Percentiles rank a stretch among this genome's conserved stretches.
Conservation (phyloP, 192 early-diverging fungal genomes). For the Coemansia sp. region DNA sequence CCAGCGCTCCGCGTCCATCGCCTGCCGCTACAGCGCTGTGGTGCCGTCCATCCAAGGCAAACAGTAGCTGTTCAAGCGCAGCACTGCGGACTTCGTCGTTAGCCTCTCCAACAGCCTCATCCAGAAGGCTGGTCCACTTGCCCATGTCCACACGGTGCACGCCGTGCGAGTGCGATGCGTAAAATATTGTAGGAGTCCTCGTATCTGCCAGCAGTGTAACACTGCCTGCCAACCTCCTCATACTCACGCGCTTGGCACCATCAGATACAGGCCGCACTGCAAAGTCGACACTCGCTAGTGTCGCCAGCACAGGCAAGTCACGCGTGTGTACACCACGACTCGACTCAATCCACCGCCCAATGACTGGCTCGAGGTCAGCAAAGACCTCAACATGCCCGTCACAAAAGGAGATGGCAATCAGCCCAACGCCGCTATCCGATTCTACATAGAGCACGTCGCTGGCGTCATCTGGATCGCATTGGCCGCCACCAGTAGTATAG, state of each 20-base stretch:
- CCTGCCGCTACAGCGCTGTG: background rate
- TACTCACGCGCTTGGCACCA: background rate
- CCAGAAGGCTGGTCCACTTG: conserved; percentile 56
- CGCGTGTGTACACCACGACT: conserved; percentile 12
- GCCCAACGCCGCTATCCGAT: conserved; percentile 47
- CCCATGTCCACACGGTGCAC: conserved; percentile 66
- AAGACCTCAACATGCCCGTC: conserved; percentile 67
- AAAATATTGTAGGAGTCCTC: conserved; percentile 65
- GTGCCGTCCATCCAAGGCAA: conserved; percentile 24
- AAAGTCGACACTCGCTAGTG: conserved; percentile 62
- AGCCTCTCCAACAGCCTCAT: conserved; percentile 31
- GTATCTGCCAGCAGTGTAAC: conserved; percentile 63
- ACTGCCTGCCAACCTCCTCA: conserved; percentile 19
- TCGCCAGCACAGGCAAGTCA: conserved; percentile 55
- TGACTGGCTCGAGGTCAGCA: conserved; percentile 62
- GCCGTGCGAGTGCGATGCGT: conserved; percentile 70
- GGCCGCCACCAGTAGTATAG: background rate
- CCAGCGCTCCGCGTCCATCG: conserved; percentile 16
- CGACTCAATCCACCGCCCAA: conserved; percentile 40
- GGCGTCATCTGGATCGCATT: conserved; percentile 43
- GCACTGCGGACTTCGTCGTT: conserved; percentile 19
- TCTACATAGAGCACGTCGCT: conserved; percentile 46
- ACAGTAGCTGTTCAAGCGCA: conserved; percentile 36
- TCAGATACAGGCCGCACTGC: conserved; percentile 27
- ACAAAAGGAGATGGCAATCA: conserved; percentile 63